Conservation (phyloP, 305 asterid species). For the Solanum hybrid region DNA sequence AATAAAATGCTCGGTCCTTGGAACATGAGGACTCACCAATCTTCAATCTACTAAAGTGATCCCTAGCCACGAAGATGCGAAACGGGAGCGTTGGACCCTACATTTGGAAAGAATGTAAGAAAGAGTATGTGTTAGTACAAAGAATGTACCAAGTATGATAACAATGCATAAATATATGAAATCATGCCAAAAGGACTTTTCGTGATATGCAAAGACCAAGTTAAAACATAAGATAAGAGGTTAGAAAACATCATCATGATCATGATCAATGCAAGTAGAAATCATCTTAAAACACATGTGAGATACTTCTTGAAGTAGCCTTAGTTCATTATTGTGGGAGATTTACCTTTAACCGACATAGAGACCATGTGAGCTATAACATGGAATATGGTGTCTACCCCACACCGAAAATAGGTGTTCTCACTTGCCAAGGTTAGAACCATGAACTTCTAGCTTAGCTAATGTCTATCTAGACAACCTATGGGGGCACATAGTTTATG, state of each 20-base stretch:
- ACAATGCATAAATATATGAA: neutral
- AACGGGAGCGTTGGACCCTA: too few species aligned
- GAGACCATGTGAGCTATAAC: neutral
- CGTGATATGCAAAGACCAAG: neutral
- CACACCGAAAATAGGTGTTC: neutral
- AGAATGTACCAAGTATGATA: neutral
- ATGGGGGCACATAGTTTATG: too few species aligned
- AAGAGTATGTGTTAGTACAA: neutral
- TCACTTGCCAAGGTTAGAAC: neutral
- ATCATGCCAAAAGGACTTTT: neutral
- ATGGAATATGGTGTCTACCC: neutral
- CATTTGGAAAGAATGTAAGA: too few species aligned
- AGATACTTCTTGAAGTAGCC: neutral
- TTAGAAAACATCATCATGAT: neutral
- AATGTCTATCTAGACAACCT: too few species aligned
- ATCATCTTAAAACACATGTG: neutral
- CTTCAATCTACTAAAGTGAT: too few species aligned
- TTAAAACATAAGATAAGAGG: neutral
- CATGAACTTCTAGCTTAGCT: neutral
- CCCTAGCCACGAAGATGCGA: too few species aligned
- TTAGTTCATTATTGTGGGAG: neutral
- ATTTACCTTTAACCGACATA: neutral
- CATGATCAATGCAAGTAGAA: neutral
- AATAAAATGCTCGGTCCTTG: too few species aligned
- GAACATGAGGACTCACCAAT: too few species aligned